Conservation (phyloP, 1,284 basidiomycete species). For the Fomes fomentarius region DNA sequence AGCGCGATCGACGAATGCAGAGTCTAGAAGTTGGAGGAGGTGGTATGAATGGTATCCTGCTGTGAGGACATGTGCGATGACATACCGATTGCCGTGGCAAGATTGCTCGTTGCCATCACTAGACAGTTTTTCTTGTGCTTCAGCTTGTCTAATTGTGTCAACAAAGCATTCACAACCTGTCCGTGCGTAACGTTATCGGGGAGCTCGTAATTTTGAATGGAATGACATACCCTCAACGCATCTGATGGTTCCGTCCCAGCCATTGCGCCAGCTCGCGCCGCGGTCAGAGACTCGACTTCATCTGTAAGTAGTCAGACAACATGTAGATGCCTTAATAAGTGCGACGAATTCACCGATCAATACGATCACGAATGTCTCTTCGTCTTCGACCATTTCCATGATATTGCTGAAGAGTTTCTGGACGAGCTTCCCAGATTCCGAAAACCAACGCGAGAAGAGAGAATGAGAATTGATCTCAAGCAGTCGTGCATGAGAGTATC, state of each 20-base stretch:
- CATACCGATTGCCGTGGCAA: slow-evolving; percentile 91
- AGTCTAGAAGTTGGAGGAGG: slow-evolving; percentile 56
- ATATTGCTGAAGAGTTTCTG: slow-evolving; percentile 92
- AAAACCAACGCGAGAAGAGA: slow-evolving; percentile 97
- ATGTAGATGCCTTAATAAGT: slow-evolving; percentile 10
- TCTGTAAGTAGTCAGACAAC: slow-evolving; percentile 49
- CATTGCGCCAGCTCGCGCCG: slow-evolving; percentile 92
- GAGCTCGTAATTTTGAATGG: not conserved
- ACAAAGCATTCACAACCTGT: slow-evolving; percentile 95
- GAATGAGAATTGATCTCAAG: slow-evolving; percentile 99
- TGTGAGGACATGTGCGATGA: not conserved
- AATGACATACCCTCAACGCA: slow-evolving; percentile 75
- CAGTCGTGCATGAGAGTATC: slow-evolving; percentile 85
- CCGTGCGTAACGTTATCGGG: not conserved
- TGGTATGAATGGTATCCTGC: not conserved
- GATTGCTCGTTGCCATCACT: slow-evolving; percentile 96
- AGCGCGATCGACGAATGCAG: slow-evolving; percentile 95
- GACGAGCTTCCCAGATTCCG: slow-evolving; percentile 97
- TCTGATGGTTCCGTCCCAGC: slow-evolving; percentile 95
- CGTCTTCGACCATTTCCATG: slow-evolving; percentile 87
- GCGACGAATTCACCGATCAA: slow-evolving; percentile 72
- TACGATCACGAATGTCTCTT: slow-evolving; percentile 90
- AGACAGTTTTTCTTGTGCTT: slow-evolving; percentile 92
- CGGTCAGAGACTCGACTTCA: slow-evolving; percentile 96
- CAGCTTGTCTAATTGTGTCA: slow-evolving; percentile 97